Evolutionary conservation across 1,284 basidiomycete species (phyloP).

Genomic region (Pulchroboletus neoregius): DNA sequence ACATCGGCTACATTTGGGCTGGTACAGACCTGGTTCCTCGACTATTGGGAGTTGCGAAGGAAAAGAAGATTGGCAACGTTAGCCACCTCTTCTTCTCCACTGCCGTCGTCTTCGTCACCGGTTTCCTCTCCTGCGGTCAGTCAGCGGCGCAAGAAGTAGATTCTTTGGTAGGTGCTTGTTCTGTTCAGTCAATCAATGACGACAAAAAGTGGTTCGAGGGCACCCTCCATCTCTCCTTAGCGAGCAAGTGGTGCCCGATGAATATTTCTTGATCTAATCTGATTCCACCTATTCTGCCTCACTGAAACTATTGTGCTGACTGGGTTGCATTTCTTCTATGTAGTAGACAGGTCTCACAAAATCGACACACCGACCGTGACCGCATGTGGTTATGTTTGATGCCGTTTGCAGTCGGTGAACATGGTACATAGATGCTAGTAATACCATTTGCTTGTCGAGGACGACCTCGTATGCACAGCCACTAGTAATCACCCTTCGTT

Average conservation of each 20-base stretch:
- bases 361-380: not conserved
- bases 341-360: not conserved
- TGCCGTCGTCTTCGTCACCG: not conserved
- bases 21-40: constrained; percentile 73
- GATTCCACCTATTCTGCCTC: constrained; percentile 37
- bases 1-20: constrained; percentile 80
- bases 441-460: not conserved
- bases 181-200: constrained; percentile 45
- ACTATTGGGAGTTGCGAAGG: constrained; percentile 55
- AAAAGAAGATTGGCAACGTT: constrained; percentile 30
- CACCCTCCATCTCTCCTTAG: constrained; percentile 41
- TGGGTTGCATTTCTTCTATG: not conserved
- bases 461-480: constrained; percentile 26
- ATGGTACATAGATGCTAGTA: not conserved
- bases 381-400: not conserved
- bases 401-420: not conserved
- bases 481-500: constrained; percentile 15
- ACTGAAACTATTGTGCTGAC: constrained; percentile 11
- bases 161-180: constrained; percentile 10
- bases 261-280: constrained; percentile 85
- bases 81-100: constrained; percentile 1
- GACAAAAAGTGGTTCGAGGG: constrained; percentile 67
- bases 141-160: constrained; percentile 16
- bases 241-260: constrained; percentile 47
- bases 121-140: not conserved